These are phyloP conservation scores for Calocera viscosa DNA, from an alignment of 768 basidiomycete genomes.

Conservation along the genomic window DNA sequence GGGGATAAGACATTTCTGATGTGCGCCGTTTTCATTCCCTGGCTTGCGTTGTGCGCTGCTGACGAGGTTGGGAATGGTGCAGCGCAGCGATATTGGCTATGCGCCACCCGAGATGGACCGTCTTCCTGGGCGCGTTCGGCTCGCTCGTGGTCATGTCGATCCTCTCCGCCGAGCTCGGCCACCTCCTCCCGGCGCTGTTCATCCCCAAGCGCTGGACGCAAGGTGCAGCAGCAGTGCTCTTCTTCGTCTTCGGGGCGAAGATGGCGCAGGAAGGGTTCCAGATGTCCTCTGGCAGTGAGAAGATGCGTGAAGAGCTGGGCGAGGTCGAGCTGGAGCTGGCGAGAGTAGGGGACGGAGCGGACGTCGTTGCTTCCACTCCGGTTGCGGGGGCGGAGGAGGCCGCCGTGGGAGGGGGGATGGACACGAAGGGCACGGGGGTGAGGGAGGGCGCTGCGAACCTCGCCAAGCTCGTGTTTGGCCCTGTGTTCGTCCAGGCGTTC, in stretches of 20 bases:
- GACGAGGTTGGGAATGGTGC: neutral
- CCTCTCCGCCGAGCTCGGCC: conserved; percentile 85
- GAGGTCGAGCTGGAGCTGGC: conserved; percentile 95
- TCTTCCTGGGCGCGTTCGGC: conserved; percentile 78
- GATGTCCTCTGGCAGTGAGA: conserved; percentile 67
- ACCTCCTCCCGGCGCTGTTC: conserved; percentile 56
- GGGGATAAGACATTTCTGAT: conserved; percentile 91
- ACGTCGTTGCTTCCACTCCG: conserved; percentile 17
- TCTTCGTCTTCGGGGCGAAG: conserved; percentile 78
- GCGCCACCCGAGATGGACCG: conserved; percentile 65
- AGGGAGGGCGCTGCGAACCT: conserved; percentile 68
- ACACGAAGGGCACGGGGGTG: conserved; percentile 22
- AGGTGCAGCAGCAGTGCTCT: conserved; percentile 62
- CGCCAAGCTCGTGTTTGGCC: conserved; percentile 68
- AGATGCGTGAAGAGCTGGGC: conserved; percentile 86
- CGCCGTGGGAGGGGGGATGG: conserved; percentile 35
- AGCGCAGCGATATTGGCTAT: conserved; percentile 68
- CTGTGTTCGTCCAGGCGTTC: conserved; percentile 92
- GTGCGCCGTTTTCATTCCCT: conserved; percentile 20
- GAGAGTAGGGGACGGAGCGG: conserved; percentile 46
- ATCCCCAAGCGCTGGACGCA: conserved; percentile 48
- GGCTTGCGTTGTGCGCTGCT: neutral
- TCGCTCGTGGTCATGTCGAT: conserved; percentile 88
- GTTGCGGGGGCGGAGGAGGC: conserved; percentile 15
- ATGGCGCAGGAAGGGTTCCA: conserved; percentile 75